phyloP scores from a whole-genome alignment of 441 rosid species.

The Hypseocharis bilobata region DNA sequence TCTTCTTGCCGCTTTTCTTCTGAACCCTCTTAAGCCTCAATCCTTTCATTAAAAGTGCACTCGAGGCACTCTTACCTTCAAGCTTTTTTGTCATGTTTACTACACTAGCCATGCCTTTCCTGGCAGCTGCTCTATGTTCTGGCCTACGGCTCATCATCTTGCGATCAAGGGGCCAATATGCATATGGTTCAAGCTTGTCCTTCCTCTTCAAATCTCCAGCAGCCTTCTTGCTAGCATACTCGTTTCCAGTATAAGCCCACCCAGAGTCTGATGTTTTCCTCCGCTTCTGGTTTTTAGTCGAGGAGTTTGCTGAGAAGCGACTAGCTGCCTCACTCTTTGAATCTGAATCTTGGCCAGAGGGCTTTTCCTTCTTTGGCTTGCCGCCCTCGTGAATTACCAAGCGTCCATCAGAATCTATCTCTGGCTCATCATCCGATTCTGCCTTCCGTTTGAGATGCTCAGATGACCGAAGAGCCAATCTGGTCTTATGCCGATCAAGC shows the following conservation, averaged over 20 bases:
- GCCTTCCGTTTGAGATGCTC: slow-evolving; percentile 43
- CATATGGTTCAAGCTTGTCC: slow-evolving; percentile 88
- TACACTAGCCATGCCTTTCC: slow-evolving; percentile 81
- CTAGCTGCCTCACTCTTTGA: slow-evolving; percentile 52
- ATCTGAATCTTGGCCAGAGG: slow-evolving; percentile 39
- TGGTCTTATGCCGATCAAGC: slow-evolving; percentile 64
- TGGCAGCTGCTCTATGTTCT: slow-evolving; percentile 72
- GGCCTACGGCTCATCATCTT: slow-evolving; percentile 93
- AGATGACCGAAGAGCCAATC: slow-evolving; percentile 63
- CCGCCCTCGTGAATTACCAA: slow-evolving; percentile 51
- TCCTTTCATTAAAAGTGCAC: slow-evolving; percentile 38
- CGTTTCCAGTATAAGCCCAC: slow-evolving; percentile 79
- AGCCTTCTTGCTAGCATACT: slow-evolving; percentile 85
- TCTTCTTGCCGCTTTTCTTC: slow-evolving; percentile 39
- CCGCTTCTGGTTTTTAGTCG: slow-evolving; percentile 54
- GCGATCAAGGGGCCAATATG: slow-evolving; percentile 92
- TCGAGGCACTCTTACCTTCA: slow-evolving; percentile 68
- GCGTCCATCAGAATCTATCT: slow-evolving; percentile 74
- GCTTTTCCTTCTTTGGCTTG: slow-evolving; percentile 34
- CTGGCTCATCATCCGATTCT: slow-evolving; percentile 74
- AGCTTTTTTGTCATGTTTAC: slow-evolving; percentile 64
- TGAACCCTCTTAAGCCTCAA: slow-evolving; percentile 25
- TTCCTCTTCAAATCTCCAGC: slow-evolving; percentile 76
- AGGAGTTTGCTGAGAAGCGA: slow-evolving; percentile 35
- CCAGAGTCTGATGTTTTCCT: slow-evolving; percentile 63